Percentiles rank a stretch among this genome's conserved stretches.
Evolutionary conservation across 2,329 filamentous ascomycete species (phyloP).

Genomic region (Rugonectria rugulosa): DNA sequence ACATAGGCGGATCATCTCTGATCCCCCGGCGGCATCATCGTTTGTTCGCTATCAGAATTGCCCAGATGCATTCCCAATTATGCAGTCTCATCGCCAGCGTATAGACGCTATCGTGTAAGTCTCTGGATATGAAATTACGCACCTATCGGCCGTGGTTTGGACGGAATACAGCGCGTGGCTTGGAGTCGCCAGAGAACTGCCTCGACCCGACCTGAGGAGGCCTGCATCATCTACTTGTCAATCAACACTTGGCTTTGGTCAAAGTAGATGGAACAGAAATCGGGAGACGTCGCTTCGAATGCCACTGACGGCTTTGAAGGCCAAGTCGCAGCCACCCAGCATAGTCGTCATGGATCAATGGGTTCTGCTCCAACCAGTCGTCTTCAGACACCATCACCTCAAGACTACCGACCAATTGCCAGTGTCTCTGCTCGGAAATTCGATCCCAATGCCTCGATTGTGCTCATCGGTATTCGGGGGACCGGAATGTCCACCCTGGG

Average conservation of each 20-base stretch:
- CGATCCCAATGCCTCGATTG: constrained; percentile 14
- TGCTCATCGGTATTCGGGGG: constrained; percentile 54
- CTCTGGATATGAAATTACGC: no score
- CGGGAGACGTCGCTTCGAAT: not conserved
- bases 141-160: not conserved
- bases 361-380: not conserved
- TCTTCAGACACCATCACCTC: not conserved
- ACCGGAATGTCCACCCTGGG: constrained; percentile 71
- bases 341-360: not conserved
- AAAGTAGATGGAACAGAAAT: constrained; percentile 5
- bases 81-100: no score
- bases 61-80: not conserved
- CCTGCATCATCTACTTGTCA: not conserved
- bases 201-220: not conserved
- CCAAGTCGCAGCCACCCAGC: not conserved
- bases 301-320: not conserved
- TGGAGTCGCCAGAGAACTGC: not conserved
- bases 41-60: not conserved
- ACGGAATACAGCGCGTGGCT: not conserved
- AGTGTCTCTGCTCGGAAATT: not conserved
- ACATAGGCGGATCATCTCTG: constrained; percentile 11
- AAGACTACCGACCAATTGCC: constrained; percentile 5
- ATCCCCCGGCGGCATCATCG: not conserved
- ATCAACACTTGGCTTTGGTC: not conserved
- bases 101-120: no score